A percentile compares a stretch with the other conserved stretches of the same genome.
Conservation (phyloP, 257 asterid genomes). For the Solanum sitiens region DNA sequence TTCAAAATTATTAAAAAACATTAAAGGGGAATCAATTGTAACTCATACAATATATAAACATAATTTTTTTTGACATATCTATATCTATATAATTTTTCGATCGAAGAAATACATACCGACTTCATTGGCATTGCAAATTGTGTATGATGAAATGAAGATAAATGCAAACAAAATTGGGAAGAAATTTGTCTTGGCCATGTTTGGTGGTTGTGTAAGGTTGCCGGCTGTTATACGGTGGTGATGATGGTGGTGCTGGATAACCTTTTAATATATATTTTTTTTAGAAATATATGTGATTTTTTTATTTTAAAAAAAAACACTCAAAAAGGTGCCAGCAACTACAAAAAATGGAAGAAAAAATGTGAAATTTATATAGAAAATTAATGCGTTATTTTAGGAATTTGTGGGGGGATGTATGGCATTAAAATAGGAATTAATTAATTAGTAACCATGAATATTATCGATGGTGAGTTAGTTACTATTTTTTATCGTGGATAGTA, state of each 20-base stretch:
- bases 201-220: not conserved
- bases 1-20: not conserved
- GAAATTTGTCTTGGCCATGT: conserved; percentile 4
- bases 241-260: not conserved
- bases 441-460: not conserved
- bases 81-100: not conserved
- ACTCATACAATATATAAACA: not conserved
- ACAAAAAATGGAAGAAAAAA: not conserved
- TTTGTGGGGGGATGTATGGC: not conserved
- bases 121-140: conserved; percentile 13
- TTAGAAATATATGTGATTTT: not conserved
- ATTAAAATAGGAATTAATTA: not conserved
- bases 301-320: not conserved
- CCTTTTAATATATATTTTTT: not conserved
- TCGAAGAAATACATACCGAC: conserved; percentile 3
- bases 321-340: not conserved
- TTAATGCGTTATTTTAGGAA: not conserved
- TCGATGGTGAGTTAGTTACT: not conserved
- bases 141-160: conserved; percentile 10
- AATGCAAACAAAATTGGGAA: not conserved
- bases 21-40: not conserved
- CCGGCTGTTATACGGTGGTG: not conserved
- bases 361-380: not conserved
- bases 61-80: not conserved
- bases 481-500: not conserved